Evolutionary conservation across 2,329 filamentous ascomycete genomes (phyloP).

Genomic region (Sclerotinia spermophila): DNA sequence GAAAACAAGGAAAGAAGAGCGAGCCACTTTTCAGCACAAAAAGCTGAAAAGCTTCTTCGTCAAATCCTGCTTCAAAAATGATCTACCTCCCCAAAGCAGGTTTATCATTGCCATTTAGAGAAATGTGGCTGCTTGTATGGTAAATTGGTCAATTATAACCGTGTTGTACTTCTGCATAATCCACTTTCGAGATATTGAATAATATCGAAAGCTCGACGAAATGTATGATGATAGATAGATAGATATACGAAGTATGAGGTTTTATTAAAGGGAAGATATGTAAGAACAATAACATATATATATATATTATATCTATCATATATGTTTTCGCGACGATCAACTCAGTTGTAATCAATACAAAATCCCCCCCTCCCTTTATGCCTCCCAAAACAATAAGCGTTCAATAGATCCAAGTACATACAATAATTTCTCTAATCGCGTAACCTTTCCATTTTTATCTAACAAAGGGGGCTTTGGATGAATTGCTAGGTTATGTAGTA

Average conservation of each 20-base stretch:
- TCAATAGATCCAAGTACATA: not conserved
- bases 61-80: constrained; percentile 1
- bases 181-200: not conserved
- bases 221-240: no score
- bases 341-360: not conserved
- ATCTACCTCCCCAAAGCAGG: not conserved
- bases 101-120: not conserved
- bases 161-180: not conserved
- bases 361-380: not conserved
- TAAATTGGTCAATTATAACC: not conserved
- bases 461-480: not conserved
- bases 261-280: not conserved
- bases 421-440: not conserved
- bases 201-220: not conserved
- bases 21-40: not conserved
- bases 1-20: not conserved
- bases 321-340: not conserved
- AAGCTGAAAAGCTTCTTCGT: constrained; percentile 7
- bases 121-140: not conserved
- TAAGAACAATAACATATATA: not conserved
- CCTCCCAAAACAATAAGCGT: not conserved
- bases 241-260: not conserved
- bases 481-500: not conserved
- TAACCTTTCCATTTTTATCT: constrained; percentile 13
- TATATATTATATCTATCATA: not conserved